These are phyloP conservation scores for Xylogone sp. DNA, from an alignment of 2,329 filamentous ascomycete genomes.

Conservation along the genomic window DNA sequence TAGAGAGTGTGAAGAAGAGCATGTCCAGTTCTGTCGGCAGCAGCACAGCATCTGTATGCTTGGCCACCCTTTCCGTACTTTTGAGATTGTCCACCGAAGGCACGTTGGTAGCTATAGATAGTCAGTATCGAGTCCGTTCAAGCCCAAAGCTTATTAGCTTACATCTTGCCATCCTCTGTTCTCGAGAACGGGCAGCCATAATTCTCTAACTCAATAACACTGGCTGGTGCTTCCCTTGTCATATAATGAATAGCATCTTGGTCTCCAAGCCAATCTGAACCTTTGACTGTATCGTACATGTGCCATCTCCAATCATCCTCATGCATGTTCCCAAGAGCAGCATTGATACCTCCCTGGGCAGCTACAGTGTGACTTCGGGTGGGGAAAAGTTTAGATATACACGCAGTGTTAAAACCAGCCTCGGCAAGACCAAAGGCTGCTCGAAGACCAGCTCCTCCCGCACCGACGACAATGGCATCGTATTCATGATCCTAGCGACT, in stretches of 20 bases:
- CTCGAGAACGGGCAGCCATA: slow-evolving; percentile 96
- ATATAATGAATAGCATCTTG: slow-evolving; percentile 99
- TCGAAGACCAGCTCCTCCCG: slow-evolving; percentile 76
- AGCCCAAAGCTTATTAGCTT: too few relatives aligned
- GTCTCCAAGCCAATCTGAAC: slow-evolving; percentile 95
- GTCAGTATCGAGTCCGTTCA: slow-evolving; percentile 15
- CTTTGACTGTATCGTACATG: slow-evolving; percentile 99
- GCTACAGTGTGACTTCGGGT: slow-evolving; percentile 84
- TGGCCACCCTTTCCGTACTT: slow-evolving; percentile 96
- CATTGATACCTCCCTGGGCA: slow-evolving; percentile 81
- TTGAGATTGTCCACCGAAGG: slow-evolving; percentile 95
- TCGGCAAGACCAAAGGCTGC: slow-evolving; percentile 83
- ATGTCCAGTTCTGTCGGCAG: slow-evolving; percentile 94
- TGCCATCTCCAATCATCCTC: slow-evolving; percentile 99
- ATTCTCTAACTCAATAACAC: slow-evolving; percentile 92
- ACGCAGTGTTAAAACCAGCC: slow-evolving; percentile 85
- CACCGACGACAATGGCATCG: slow-evolving; percentile 91
- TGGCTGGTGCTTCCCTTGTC: slow-evolving; percentile 89
- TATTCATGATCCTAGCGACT: slow-evolving; percentile 82
- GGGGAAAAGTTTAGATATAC: slow-evolving; percentile 74
- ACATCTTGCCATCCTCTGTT: slow-evolving; percentile 96
- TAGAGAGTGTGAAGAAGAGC: slow-evolving; percentile 98
- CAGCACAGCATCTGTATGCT: slow-evolving; percentile 95
- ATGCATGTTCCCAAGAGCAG: slow-evolving; percentile 92
- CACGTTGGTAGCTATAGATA: slow-evolving; percentile 79